These are phyloP conservation scores for Spiraea crenata DNA, from an alignment of 331 rosid species.

Conservation along the genomic window DNA sequence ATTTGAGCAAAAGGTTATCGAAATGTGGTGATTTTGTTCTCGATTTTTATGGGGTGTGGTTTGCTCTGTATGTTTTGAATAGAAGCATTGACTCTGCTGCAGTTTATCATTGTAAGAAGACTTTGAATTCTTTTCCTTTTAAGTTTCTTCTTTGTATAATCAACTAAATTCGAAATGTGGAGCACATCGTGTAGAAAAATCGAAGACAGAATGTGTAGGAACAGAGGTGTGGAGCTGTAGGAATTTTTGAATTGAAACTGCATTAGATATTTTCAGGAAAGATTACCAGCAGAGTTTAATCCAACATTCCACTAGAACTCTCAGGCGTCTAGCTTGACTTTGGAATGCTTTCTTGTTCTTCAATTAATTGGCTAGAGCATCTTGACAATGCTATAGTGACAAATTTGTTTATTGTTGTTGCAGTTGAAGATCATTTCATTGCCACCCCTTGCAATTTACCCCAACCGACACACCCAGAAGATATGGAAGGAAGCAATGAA, in stretches of 20 bases:
- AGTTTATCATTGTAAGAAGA: too few species aligned
- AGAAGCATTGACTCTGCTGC: too few species aligned
- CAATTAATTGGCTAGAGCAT: background rate
- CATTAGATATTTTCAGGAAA: too few species aligned
- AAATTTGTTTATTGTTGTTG: background rate
- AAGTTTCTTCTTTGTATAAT: too few species aligned
- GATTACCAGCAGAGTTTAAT: background rate
- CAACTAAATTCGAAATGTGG: too few species aligned
- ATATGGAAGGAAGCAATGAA: background rate
- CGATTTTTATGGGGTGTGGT: background rate
- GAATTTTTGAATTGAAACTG: background rate
- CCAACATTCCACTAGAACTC: background rate
- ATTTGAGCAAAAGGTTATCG: background rate
- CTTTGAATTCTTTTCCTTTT: too few species aligned
- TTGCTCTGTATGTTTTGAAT: background rate
- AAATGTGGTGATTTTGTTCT: background rate
- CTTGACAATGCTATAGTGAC: background rate
- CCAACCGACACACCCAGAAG: background rate
- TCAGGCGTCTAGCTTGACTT: too few species aligned
- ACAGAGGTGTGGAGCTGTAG: background rate
- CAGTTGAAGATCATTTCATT: background rate
- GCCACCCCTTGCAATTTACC: background rate
- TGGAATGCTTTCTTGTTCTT: background rate
- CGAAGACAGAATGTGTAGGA: too few species aligned
- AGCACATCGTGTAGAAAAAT: too few species aligned